Evolutionary conservation across 805 yeast species (phyloP), one percentile per base, ranked within the genome.

Genomic region (Soucietia sequanensis): DNA sequence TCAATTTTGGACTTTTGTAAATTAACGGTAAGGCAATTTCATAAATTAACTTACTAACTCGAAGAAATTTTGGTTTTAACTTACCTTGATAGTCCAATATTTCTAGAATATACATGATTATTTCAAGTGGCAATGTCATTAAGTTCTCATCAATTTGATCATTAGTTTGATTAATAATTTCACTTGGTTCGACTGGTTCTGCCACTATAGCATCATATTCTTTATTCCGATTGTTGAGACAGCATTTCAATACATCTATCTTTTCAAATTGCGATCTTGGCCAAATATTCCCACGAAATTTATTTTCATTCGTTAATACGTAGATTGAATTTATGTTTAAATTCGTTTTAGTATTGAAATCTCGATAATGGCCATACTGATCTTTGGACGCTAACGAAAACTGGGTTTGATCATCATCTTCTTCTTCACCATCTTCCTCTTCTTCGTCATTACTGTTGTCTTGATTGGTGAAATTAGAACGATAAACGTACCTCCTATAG

Each of bases 401-500:
- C 17, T 31, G 30, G 3, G 20, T 24, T 8, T 18, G 16, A n/a
- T 30, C 31, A n/a, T 43, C 42, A 4, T 42, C 45, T 7, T 35
- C 36, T 12, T 36, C 48, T 4, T 33, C 46, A 24, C 56, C 54
- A n/a, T n/a, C n/a, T 35, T 53, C 53, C 29, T 43, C 42, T 7
- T 43, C 50, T 16, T 50, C 58, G 23, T 58, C 65, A 27, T 52
- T 57, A 31, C 58, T 50, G 31, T 49, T 43, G 27, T 47, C 46
- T 15, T 38, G 49, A 22, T 46, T 54, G 5, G 56, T 50, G 32
- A 47, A 52, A 43, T 49, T 57, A 18, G 70, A 67, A 21, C 76
- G 71, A 47, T 78, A 79, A 30, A 75, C 88, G 56, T 86, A 87
- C 58, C 81, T 75, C 58, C 80, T 73, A 62, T 85, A 89, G 5